Conservation (phyloP, 2,329 filamentous ascomycete species). For the Pestalotiopsis sp. region DNA sequence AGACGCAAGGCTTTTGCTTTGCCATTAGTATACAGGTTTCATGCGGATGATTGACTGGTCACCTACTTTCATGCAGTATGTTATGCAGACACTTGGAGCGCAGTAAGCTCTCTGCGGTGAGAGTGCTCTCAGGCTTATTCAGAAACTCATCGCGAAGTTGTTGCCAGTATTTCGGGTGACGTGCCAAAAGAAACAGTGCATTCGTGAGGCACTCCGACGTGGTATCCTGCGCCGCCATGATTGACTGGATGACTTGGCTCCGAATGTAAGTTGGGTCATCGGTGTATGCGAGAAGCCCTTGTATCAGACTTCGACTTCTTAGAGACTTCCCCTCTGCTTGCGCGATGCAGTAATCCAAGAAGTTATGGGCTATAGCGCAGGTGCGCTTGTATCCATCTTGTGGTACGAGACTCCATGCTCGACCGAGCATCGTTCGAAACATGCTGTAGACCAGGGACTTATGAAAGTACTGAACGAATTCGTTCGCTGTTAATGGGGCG, state of each 20-base stretch:
- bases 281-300: conserved; percentile 10
- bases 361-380: conserved; percentile 12
- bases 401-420: conserved; percentile 15
- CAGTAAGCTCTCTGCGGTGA: conserved; percentile 8
- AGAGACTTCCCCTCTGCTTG: not conserved
- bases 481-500: conserved; percentile 11
- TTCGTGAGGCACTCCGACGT: conserved; percentile 18
- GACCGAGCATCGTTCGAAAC: conserved; percentile 15
- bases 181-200: conserved; percentile 15
- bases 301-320: conserved; percentile 10
- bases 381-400: conserved; percentile 8
- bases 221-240: conserved; percentile 21
- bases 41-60: not conserved
- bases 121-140: conserved; percentile 1
- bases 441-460: conserved; percentile 16
- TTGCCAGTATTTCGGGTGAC: conserved; percentile 15
- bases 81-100: conserved; percentile 11
- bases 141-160: conserved; percentile 16
- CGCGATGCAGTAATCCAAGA: conserved; percentile 17
- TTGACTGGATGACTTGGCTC: conserved; percentile 18
- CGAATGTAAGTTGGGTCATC: conserved; percentile 14
- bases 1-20: conserved; percentile 15
- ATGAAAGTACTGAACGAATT: conserved; percentile 16
- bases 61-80: conserved; percentile 16
- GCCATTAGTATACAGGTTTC: not conserved